Evolutionary conservation across 1,284 basidiomycete species (phyloP).

Genomic region (Leccinum olivaceoglutinosum): DNA sequence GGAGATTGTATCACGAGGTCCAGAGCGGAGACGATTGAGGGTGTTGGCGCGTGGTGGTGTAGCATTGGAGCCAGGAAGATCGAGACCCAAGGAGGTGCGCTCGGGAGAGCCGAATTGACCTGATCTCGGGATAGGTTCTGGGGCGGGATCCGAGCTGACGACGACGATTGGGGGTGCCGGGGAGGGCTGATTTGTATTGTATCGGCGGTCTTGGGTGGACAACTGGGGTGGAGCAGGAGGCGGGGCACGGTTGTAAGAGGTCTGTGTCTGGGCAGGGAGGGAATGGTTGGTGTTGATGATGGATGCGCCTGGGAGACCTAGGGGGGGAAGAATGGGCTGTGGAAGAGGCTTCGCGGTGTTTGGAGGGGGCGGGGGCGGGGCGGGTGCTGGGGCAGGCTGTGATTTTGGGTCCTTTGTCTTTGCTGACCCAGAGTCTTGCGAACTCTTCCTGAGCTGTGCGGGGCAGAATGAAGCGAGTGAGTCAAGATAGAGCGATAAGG

Average conservation of each 20-base stretch:
- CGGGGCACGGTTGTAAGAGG: slow-evolving; percentile 41
- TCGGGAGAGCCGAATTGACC: slow-evolving; percentile 43
- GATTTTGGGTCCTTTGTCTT: slow-evolving; percentile 62
- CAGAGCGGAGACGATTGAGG: slow-evolving; percentile 63
- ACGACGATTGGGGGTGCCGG: slow-evolving; percentile 85
- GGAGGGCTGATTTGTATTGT: slow-evolving; percentile 41
- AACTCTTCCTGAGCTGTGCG: slow-evolving; percentile 60
- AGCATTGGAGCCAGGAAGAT: slow-evolving; percentile 39
- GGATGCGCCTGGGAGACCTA: slow-evolving; percentile 36
- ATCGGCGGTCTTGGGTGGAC: slow-evolving; percentile 48
- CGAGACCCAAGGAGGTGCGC: slow-evolving; percentile 47
- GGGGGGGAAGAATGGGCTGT: slow-evolving; percentile 36
- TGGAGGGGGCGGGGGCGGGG: slow-evolving; percentile 59
- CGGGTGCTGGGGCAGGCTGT: slow-evolving; percentile 39
- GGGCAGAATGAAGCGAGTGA: slow-evolving; percentile 7
- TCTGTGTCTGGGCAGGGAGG: slow-evolving; percentile 25
- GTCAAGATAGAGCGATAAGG: slow-evolving; percentile 12
- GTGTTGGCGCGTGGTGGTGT: slow-evolving; percentile 60
- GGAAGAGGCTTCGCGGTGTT: slow-evolving; percentile 60
- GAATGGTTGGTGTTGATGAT: slow-evolving; percentile 41
- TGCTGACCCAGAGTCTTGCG: slow-evolving; percentile 59
- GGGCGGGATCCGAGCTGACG: slow-evolving; percentile 73
- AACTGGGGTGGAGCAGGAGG: slow-evolving; percentile 34
- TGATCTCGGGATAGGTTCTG: slow-evolving; percentile 45
- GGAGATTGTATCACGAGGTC: slow-evolving; percentile 91